Evolutionary conservation across 73 alveolate species (phyloP), one percentile per base, ranked within the genome.

Genomic region (Breviolum minutum): DNA sequence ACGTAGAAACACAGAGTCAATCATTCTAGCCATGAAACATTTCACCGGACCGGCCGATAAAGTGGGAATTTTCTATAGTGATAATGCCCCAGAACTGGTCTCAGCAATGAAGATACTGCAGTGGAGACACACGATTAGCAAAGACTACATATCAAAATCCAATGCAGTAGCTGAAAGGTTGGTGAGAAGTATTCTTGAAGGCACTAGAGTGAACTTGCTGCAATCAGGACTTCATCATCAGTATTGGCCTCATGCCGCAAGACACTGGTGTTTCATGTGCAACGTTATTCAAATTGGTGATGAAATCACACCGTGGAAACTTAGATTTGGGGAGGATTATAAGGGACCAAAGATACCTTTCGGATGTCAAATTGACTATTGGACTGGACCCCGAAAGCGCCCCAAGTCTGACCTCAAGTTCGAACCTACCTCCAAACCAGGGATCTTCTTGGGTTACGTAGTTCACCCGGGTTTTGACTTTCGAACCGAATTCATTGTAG

Each of bases 81-180:
- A 80, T 29, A 80, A 80, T 6, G 22, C 69, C 5, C 70, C 66
- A 3, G 70, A 30, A 10, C 5, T 80, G 6, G 10, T 6, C 11
- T 3, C 5, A 8, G 88, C 88, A 8, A 12, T 29, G 10, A 32
- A 40, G 32, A 40, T 16, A 30, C 4, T 80, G 66, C 29, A 32
- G 48, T 60, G 92, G 92, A 48, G 73, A 7, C 92, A 82, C 19
- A 24, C 16, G 10, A 40, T 5, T 11, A 82, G 92, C 24, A 20
- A 5, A 3, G 22, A 14, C 54, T 82, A 82, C 54, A 19, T 82
- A 2, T 82, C 92, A 32, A 82, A 60, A 60, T 6, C 74, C 3
- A 82, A 82, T 48, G 92, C 74, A 60, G 92, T 82, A 2, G 92
- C 92, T 22, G 92, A 82, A 40, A 82, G 92, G 54, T 60, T 22